Percentiles rank a stretch among this genome's conserved stretches.
phyloP scores from a whole-genome alignment of 2,329 filamentous ascomycete species.

The Trichoderma koningiopsis region DNA sequence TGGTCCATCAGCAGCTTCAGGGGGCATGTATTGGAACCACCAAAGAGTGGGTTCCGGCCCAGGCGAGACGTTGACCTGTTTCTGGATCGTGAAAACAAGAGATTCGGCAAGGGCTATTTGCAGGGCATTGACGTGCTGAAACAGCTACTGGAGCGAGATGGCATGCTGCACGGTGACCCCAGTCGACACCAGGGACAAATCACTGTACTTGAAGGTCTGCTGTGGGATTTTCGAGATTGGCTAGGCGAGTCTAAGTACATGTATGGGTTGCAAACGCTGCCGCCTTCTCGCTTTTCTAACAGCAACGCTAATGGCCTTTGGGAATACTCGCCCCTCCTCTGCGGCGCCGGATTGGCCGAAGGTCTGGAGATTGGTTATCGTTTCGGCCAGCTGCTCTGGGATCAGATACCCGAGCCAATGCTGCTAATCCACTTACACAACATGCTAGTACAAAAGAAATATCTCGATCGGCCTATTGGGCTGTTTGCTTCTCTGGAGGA shows the following conservation, averaged over 20 bases:
- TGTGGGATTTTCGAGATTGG: constrained; percentile 27
- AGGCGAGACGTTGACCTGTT: constrained; percentile 48
- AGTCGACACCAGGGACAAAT: not conserved
- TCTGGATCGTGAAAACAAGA: constrained; percentile 41
- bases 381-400: constrained; percentile 42
- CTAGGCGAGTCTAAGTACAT: constrained; percentile 31
- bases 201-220: constrained; percentile 15
- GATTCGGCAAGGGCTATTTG: constrained; percentile 26
- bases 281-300: constrained; percentile 46
- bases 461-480: constrained; percentile 39
- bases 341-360: constrained; percentile 50
- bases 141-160: constrained; percentile 13
- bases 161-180: not conserved
- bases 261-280: constrained; percentile 33
- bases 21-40: constrained; percentile 41
- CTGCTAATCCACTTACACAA: constrained; percentile 50
- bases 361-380: constrained; percentile 45
- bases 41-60: constrained; percentile 41
- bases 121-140: constrained; percentile 15
- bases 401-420: constrained; percentile 43
- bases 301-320: constrained; percentile 49
- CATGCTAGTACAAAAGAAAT: constrained; percentile 47
- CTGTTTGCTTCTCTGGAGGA: constrained; percentile 37
- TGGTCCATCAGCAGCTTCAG: constrained; percentile 41
- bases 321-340: constrained; percentile 52